Base-by-base conservation (phyloP, 2,329 filamentous ascomycete genomes). In the Trichoderma sp. region DNA sequence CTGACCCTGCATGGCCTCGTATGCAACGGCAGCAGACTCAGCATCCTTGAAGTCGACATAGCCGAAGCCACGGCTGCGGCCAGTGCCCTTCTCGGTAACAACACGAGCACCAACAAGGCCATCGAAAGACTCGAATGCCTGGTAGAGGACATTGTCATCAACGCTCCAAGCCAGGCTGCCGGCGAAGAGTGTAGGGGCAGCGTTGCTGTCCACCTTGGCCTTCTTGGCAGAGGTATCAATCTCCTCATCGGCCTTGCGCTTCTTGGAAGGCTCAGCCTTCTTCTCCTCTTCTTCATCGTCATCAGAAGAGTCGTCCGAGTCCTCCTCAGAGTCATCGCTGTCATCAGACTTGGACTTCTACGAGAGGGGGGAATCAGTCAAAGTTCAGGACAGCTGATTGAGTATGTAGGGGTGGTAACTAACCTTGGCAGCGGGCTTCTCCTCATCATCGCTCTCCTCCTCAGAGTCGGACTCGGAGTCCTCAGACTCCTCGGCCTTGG, bases 131-230 rank as follows among this genome's bases (percentile, higher is more conserved):
- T 93, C 87, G 83, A 97, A 97, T 78, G 94, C 91, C 74, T 90
- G 86, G 72, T 87, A 85, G 71, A 97, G 89, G 82, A 87, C 88
- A 71, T 93, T 89, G 80, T 97, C 94, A 74, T 96, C 92, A 64
- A 97, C 84, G 77, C 90, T 92, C 93, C 93, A 97, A 81, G 92
- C 93, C 71, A 97, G 85, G 84, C 93, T 94, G 73, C 94, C 94
- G 72, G 93, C 89, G 80, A 97, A 97, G 64, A 97, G 89, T 75
- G 93, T 97, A 42, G 76, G 74, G 39, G 78, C 78, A 68, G 84
- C 78, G 34, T 61, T 58, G 58, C 77, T 79, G 67, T 89, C 86
- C 39, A 84, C 85, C 85, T 91, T 91, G 77, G 82, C 80, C 84
- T 91, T 92, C 87, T 92, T 92, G 69, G 84, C 77, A 17, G 82